Conservation (phyloP, 805 yeast species). For the Yarrowia sp. region DNA sequence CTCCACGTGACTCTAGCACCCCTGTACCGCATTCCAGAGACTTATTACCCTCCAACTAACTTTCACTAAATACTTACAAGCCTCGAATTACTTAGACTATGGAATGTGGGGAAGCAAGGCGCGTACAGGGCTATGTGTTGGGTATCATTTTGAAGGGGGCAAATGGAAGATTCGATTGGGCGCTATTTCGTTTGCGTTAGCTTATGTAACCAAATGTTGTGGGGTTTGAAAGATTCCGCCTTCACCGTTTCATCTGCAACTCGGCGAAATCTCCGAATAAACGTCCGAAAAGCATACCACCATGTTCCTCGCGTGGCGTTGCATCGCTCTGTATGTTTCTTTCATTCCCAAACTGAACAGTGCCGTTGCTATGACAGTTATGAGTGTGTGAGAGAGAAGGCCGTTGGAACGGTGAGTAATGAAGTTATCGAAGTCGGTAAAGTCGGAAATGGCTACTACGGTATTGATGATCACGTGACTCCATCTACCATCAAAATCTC, state of each 20-base stretch:
- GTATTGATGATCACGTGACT: neutral
- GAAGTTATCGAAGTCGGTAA: neutral
- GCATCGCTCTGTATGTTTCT: neutral
- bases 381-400: no score
- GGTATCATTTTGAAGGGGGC: neutral
- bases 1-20: neutral
- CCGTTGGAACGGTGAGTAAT: neutral
- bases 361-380: neutral
- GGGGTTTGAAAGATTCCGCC: no score
- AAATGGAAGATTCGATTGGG: no score
- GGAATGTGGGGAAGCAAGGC: slow-evolving; percentile 31
- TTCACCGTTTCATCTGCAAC: neutral
- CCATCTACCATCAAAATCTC: neutral
- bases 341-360: neutral
- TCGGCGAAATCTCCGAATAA: neutral
- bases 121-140: neutral
- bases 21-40: neutral
- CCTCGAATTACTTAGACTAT: neutral
- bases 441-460: neutral
- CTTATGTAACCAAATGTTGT: no score
- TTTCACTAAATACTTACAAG: slow-evolving; percentile 20
- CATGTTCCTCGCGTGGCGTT: slow-evolving; percentile 13
- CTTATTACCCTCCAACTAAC: neutral
- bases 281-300: neutral
- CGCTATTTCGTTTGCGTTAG: no score